Evolutionary conservation across 2,329 filamentous ascomycete species (phyloP).

Genomic region (Cercospora beticola): DNA sequence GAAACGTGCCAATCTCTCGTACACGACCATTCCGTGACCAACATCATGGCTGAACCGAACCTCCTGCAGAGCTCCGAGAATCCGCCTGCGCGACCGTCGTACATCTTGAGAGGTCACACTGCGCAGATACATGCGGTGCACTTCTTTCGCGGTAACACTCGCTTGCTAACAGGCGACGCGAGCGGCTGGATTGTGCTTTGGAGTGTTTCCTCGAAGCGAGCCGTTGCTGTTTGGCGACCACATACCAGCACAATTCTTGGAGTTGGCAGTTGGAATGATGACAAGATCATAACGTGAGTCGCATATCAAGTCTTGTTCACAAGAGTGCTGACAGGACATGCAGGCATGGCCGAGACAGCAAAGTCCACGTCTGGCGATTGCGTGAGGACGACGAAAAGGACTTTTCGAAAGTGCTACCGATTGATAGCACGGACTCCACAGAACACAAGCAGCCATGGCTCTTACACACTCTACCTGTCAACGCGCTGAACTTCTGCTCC

Average conservation of each 20-base stretch:
- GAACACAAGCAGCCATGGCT: constrained; percentile 72
- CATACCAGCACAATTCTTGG: constrained; percentile 77
- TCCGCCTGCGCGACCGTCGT: constrained; percentile 58
- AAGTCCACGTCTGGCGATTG: constrained; percentile 81
- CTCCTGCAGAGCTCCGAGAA: constrained; percentile 24
- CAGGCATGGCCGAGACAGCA: constrained; percentile 89
- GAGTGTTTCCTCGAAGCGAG: constrained; percentile 78
- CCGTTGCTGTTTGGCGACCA: constrained; percentile 80
- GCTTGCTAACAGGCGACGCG: constrained; percentile 82
- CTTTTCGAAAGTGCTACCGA: constrained; percentile 68
- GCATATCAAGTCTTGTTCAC: background rate
- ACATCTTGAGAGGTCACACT: constrained; percentile 82
- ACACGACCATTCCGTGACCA: background rate
- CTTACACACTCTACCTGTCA: constrained; percentile 79
- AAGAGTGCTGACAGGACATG: background rate
- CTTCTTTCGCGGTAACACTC: constrained; percentile 71
- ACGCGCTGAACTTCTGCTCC: constrained; percentile 92
- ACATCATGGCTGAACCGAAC: constrained; percentile 16
- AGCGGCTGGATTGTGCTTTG: constrained; percentile 87
- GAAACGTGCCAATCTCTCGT: background rate
- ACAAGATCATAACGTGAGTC: constrained; percentile 79
- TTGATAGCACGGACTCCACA: constrained; percentile 55
- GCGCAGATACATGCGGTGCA: constrained; percentile 74
- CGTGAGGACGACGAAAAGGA: constrained; percentile 57
- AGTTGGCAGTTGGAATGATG: constrained; percentile 67